Evolutionary conservation across 2,329 filamentous ascomycete species (phyloP).

Genomic region (Neoscytalidium dimidiatum): DNA sequence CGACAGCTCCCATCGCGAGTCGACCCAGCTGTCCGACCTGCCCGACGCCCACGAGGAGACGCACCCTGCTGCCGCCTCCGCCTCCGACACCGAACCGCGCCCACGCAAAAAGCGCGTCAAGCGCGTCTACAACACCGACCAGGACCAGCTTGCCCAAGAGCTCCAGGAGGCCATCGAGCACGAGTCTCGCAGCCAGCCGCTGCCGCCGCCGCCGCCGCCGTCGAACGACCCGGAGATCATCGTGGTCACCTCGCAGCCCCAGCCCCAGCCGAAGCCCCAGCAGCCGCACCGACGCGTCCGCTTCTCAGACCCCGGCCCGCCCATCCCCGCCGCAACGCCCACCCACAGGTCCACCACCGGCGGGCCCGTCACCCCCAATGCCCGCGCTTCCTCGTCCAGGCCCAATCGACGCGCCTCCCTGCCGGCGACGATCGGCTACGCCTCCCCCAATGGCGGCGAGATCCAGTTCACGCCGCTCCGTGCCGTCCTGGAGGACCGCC

Average conservation of each 20-base stretch:
- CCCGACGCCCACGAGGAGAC: constrained; percentile 13
- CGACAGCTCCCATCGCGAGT: constrained; percentile 20
- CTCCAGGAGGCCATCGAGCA: constrained; percentile 22
- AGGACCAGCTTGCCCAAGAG: constrained; percentile 37
- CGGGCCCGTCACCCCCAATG: not conserved
- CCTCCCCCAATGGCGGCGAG: constrained; percentile 13
- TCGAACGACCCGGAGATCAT: constrained; percentile 26
- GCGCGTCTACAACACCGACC: constrained; percentile 31
- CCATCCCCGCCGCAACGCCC: constrained; percentile 23
- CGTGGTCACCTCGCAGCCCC: constrained; percentile 18
- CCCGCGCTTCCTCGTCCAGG: not conserved
- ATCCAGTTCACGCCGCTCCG: constrained; percentile 39
- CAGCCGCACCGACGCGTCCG: constrained; percentile 29
- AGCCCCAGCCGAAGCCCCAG: constrained; percentile 4
- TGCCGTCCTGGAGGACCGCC: constrained; percentile 34
- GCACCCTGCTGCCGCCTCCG: not conserved
- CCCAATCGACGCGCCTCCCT: constrained; percentile 14
- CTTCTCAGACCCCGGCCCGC: constrained; percentile 35
- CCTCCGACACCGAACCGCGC: not conserved
- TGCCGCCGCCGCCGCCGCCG: no score
- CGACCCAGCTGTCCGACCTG: constrained; percentile 14
- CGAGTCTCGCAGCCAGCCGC: constrained; percentile 25
- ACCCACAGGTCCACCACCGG: not conserved
- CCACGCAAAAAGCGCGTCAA: constrained; percentile 33
- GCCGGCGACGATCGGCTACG: constrained; percentile 10